These are phyloP conservation scores for Cordyceps fumosorosea DNA, from an alignment of 2,329 filamentous ascomycete species.

Conservation along the genomic window DNA sequence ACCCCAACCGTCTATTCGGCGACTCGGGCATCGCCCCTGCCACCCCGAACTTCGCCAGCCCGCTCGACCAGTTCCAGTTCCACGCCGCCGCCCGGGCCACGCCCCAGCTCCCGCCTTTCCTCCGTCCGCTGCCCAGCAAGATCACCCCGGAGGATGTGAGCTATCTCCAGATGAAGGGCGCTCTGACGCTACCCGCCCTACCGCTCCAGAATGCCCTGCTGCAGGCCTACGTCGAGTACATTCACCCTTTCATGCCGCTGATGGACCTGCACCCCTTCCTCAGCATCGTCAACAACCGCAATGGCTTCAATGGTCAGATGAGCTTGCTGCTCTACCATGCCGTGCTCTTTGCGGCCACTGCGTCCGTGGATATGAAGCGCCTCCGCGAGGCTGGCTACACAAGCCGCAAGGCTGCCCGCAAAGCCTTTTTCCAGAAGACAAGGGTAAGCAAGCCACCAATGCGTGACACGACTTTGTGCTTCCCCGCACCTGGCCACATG, in stretches of 20 bases:
- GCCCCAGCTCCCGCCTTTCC: conserved; percentile 56
- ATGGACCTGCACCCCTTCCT: conserved; percentile 62
- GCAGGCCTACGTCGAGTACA: conserved; percentile 77
- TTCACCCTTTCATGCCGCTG: conserved; percentile 90
- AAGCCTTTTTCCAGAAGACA: conserved; percentile 82
- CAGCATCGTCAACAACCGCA: conserved; percentile 53
- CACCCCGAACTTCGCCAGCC: conserved; percentile 41
- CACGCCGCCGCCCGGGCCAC: conserved; percentile 17
- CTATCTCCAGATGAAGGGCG: conserved; percentile 79
- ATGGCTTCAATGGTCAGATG: conserved; percentile 64
- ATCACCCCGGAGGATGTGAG: conserved; percentile 76
- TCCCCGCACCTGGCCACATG: background rate
- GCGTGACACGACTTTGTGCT: background rate
- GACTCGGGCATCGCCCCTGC: conserved; percentile 33
- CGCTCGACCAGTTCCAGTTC: conserved; percentile 24
- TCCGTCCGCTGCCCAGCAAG: conserved; percentile 71
- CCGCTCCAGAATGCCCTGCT: conserved; percentile 73
- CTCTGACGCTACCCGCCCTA: conserved; percentile 65
- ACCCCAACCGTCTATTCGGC: conserved; percentile 29
- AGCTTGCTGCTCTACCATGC: conserved; percentile 89
- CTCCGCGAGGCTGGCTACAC: conserved; percentile 71
- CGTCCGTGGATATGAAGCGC: conserved; percentile 76
- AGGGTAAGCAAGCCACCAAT: conserved; percentile 49
- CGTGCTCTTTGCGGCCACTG: conserved; percentile 88
- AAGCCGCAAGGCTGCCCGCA: conserved; percentile 73